A percentile compares a stretch with the other conserved stretches of the same genome.
These are phyloP conservation scores for Macadamia tetraphylla DNA, from an alignment of 164 flowering plant genomes.

Conservation along the genomic window DNA sequence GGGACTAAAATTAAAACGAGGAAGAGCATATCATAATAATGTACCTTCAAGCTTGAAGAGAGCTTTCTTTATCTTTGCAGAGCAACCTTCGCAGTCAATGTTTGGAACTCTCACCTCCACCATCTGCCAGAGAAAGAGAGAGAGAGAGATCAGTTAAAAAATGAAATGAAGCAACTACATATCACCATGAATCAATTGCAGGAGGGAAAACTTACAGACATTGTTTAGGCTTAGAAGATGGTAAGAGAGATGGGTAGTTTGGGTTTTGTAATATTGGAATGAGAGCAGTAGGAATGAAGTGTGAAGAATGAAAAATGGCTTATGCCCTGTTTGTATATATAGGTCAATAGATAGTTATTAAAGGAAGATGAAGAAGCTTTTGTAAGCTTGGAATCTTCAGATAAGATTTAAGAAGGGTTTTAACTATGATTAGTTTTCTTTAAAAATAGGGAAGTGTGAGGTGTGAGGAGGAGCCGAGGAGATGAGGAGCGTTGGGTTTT, in stretches of 20 bases:
- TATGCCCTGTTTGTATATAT: no score
- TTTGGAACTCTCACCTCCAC: constrained; percentile 73
- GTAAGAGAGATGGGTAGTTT: not conserved
- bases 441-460: not conserved
- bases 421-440: not conserved
- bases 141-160: not conserved
- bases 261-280: no score
- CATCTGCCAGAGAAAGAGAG: constrained; percentile 27
- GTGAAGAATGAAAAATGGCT: no score
- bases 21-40: no score
- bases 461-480: not conserved
- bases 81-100: constrained; percentile 76
- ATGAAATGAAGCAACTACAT: not conserved
- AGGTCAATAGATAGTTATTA: not conserved
- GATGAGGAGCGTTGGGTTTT: constrained; percentile 18
- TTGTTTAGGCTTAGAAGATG: not conserved
- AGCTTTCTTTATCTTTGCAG: constrained; percentile 61
- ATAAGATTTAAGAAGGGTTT: not conserved
- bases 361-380: not conserved
- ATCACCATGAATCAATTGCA: not conserved
- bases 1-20: no score
- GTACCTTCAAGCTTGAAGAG: constrained; percentile 69
- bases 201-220: constrained; percentile 15
- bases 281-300: no score
- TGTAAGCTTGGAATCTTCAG: not conserved